Conservation (phyloP, 805 yeast genomes). For the Saturnispora zaruensis region DNA sequence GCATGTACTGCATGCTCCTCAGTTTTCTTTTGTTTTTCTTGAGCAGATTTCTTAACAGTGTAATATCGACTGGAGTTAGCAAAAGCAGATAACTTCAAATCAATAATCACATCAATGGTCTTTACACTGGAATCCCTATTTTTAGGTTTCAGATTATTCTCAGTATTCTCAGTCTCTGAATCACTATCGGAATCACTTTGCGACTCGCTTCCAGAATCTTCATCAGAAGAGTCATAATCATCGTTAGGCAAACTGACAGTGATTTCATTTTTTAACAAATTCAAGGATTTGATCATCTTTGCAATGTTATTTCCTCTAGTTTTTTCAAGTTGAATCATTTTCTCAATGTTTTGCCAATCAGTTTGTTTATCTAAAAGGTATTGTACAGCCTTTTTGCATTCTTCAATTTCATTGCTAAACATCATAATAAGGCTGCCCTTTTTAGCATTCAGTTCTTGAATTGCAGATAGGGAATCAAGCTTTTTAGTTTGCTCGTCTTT, state of each 20-base stretch:
- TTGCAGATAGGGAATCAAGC: slow-evolving; percentile 52
- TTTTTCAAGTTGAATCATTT: slow-evolving; percentile 62
- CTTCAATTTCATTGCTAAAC: slow-evolving; percentile 62
- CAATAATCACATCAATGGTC: slow-evolving; percentile 50
- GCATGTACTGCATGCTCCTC: slow-evolving; percentile 72
- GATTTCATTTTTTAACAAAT: slow-evolving; percentile 60
- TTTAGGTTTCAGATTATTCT: slow-evolving; percentile 24
- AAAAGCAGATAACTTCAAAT: slow-evolving; percentile 64
- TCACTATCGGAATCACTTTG: slow-evolving; percentile 30
- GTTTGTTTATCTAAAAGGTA: slow-evolving; percentile 67
- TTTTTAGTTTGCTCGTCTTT: slow-evolving; percentile 63
- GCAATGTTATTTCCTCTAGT: slow-evolving; percentile 59
- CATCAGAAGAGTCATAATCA: slow-evolving; percentile 29
- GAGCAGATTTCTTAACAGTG: slow-evolving; percentile 65
- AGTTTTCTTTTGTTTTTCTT: slow-evolving; percentile 71
- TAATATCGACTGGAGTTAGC: slow-evolving; percentile 84
- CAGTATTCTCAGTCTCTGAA: slow-evolving; percentile 27
- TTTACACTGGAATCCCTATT: neutral
- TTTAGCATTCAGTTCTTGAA: slow-evolving; percentile 52
- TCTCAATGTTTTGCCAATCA: slow-evolving; percentile 91
- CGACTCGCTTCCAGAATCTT: slow-evolving; percentile 25
- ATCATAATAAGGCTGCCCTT: slow-evolving; percentile 69
- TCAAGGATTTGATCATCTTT: slow-evolving; percentile 54
- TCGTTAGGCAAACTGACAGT: slow-evolving; percentile 44
- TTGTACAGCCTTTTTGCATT: slow-evolving; percentile 61